Evolutionary conservation across 768 basidiomycete genomes (phyloP).

Genomic region (Pleurotus giganteus): DNA sequence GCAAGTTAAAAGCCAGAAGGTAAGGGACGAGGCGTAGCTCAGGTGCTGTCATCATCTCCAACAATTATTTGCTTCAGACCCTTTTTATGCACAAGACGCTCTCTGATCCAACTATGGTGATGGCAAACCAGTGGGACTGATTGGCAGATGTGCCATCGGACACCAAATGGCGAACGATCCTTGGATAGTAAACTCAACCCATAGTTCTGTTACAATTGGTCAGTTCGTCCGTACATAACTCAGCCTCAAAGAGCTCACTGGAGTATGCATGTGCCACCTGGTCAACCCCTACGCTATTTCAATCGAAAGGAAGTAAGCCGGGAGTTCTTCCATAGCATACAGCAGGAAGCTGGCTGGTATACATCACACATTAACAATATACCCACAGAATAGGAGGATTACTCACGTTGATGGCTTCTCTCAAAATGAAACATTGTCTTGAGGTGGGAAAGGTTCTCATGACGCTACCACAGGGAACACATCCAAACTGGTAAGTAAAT

Average conservation of each 20-base stretch:
- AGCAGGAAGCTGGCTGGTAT: neutral
- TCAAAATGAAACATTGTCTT: neutral
- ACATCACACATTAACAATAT: neutral
- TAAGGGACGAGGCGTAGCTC: conserved; percentile 2
- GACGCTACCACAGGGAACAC: neutral
- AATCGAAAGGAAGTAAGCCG: neutral
- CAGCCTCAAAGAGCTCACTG: too few species aligned
- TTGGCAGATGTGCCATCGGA: neutral
- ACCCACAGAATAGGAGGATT: neutral
- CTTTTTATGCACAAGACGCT: too few species aligned
- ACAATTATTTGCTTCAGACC: too few species aligned
- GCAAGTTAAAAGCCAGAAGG: conserved; percentile 2
- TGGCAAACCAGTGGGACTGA: neutral
- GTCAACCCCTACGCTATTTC: too few species aligned
- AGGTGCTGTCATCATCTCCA: neutral
- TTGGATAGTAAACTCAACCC: neutral
- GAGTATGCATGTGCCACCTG: too few species aligned
- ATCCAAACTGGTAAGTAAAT: neutral
- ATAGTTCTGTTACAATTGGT: neutral
- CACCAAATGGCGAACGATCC: too few species aligned
- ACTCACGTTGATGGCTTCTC: neutral
- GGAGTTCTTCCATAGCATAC: neutral
- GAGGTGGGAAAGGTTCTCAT: conserved; percentile 5
- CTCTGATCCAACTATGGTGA: neutral
- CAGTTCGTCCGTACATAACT: too few species aligned